A percentile compares a stretch with the other conserved stretches of the same genome.
phyloP scores from a whole-genome alignment of 1,139 yeast species.

The Pichia sp. region DNA sequence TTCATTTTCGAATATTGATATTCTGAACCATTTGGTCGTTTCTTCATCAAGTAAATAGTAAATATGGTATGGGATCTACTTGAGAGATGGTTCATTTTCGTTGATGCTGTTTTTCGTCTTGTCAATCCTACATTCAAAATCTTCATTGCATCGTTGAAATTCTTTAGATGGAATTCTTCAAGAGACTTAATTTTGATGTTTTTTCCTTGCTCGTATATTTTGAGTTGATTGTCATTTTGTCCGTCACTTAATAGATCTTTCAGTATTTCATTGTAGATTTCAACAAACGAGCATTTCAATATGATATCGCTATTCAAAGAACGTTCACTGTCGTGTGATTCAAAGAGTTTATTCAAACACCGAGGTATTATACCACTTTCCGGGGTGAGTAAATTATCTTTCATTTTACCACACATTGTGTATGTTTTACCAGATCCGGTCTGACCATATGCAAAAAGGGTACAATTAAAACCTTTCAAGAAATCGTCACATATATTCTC shows the following conservation, averaged over 20 bases:
- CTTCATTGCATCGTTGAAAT: constrained; percentile 46
- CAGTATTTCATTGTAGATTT: constrained; percentile 65
- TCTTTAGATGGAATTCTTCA: constrained; percentile 44
- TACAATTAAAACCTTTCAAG: constrained; percentile 64
- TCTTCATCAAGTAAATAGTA: constrained; percentile 49
- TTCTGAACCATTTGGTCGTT: constrained; percentile 28
- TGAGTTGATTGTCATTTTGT: constrained; percentile 26
- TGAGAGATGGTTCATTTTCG: constrained; percentile 61
- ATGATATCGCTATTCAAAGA: constrained; percentile 15
- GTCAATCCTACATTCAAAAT: constrained; percentile 47
- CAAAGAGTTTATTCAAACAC: constrained; percentile 46
- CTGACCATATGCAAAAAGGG: constrained; percentile 83
- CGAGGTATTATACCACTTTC: constrained; percentile 66
- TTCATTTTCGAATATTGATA: constrained; percentile 59
- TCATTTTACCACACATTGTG: constrained; percentile 73
- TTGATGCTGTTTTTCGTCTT: constrained; percentile 56
- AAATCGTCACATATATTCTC: constrained; percentile 59
- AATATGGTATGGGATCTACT: constrained; percentile 71
- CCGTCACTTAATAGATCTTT: constrained; percentile 49
- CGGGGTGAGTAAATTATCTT: constrained; percentile 20
- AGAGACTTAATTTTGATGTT: constrained; percentile 31
- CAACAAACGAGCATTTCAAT: constrained; percentile 64
- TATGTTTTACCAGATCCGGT: constrained; percentile 87
- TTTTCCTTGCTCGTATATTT: constrained; percentile 43
- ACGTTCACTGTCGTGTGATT: constrained; percentile 1